Conservation (phyloP, 306 rosid genomes). For the Cajanus cajan region DNA sequence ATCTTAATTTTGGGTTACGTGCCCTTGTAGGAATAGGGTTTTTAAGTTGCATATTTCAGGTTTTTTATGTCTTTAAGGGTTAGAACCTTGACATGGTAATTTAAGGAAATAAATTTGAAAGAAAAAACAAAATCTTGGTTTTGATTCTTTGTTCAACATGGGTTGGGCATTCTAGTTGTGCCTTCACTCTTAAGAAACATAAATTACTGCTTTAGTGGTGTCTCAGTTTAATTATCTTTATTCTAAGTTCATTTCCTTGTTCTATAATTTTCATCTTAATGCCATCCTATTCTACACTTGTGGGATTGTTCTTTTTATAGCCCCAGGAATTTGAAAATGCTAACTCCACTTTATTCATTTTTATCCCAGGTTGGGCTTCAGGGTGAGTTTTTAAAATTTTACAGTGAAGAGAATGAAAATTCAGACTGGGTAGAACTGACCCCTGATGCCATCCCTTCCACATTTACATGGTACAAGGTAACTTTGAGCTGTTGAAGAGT, state of each 20-base stretch:
- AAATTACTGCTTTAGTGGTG: not conserved
- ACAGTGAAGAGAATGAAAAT: constrained; percentile 59
- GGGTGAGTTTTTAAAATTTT: constrained; percentile 68
- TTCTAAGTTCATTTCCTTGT: not conserved
- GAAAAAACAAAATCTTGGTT: not conserved
- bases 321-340: constrained; percentile 5
- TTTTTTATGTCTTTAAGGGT: not conserved
- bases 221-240: not conserved
- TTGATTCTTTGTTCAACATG: not conserved
- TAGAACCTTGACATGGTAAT: not conserved
- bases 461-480: constrained; percentile 97
- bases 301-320: constrained; percentile 2
- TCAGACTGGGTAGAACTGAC: constrained; percentile 66
- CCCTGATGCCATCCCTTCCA: constrained; percentile 56
- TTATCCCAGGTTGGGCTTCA: constrained; percentile 78
- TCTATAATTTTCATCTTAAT: constrained; percentile 8
- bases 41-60: not conserved
- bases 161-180: not conserved
- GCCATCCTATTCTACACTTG: constrained; percentile 13
- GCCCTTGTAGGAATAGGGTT: not conserved
- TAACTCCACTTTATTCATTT: constrained; percentile 28
- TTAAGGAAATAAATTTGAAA: not conserved
- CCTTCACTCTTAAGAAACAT: constrained; percentile 1
- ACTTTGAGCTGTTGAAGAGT: constrained; percentile 2
- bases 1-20: not conserved